phyloP scores from a whole-genome alignment of 2,329 filamentous ascomycete genomes.

The Fusarium tjaetaba region DNA sequence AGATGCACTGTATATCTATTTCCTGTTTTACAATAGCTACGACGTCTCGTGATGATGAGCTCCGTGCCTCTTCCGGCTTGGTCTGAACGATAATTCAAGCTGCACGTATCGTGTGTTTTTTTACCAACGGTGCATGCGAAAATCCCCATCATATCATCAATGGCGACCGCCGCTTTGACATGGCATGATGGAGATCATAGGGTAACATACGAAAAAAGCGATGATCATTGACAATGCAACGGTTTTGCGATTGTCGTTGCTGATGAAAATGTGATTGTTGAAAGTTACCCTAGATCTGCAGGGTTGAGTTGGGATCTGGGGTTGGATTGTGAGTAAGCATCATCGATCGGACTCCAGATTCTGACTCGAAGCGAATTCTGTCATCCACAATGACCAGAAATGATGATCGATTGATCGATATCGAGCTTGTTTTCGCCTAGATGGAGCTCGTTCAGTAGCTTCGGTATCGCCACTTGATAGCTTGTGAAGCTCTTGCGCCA shows the following conservation, averaged over 20 bases:
- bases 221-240: neutral
- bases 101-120: neutral
- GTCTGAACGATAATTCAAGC: neutral
- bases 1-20: constrained; percentile 8
- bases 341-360: neutral
- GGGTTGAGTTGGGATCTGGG: neutral
- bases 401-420: neutral
- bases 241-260: neutral
- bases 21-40: neutral
- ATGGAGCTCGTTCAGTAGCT: neutral
- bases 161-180: neutral
- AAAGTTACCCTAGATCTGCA: constrained; percentile 12
- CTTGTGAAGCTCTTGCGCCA: neutral
- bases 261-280: neutral
- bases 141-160: neutral
- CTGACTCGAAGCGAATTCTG: neutral
- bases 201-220: neutral
- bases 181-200: neutral
- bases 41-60: neutral
- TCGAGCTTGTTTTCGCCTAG: neutral
- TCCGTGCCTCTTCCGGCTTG: constrained; percentile 1
- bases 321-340: neutral
- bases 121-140: neutral
- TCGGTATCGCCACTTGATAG: too few species aligned
- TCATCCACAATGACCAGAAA: neutral